A percentile compares a stretch with the other conserved stretches of the same genome.
Evolutionary conservation across 2,329 filamentous ascomycete genomes (phyloP).

Genomic region (Claviceps citrina): DNA sequence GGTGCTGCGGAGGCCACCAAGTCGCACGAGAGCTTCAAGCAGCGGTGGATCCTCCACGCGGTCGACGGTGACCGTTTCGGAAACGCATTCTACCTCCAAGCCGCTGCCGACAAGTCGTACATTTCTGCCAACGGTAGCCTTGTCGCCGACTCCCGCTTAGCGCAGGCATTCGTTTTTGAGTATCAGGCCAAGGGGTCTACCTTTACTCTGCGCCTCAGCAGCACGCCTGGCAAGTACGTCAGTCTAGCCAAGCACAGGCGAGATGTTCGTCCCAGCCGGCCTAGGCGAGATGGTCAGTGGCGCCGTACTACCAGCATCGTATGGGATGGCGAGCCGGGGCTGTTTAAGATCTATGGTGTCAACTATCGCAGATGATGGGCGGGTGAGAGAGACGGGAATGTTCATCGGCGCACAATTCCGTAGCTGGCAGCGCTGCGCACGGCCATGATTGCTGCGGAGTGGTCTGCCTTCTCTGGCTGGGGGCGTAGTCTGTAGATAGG

Average conservation of each 20-base stretch:
- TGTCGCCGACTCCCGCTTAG: not conserved
- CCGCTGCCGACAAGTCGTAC: conserved; percentile 12
- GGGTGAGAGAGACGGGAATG: no score
- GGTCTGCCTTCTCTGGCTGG: no score
- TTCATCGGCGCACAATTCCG: no score
- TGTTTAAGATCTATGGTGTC: conserved; percentile 2
- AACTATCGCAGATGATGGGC: not conserved
- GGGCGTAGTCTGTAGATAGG: no score
- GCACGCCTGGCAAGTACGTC: not conserved
- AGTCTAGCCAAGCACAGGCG: not conserved
- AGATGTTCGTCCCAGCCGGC: not conserved
- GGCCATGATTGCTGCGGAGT: no score
- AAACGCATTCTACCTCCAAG: conserved; percentile 10
- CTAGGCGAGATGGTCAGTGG: not conserved
- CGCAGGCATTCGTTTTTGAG: conserved; percentile 1
- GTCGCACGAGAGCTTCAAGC: conserved; percentile 23
- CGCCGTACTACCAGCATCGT: not conserved
- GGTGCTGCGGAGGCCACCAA: conserved; percentile 1
- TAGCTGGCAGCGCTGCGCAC: no score
- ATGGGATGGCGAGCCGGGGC: not conserved
- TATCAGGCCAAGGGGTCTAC: conserved; percentile 1
- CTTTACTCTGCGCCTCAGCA: conserved; percentile 1
- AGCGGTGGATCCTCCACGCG: conserved; percentile 34
- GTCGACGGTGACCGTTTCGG: conserved; percentile 12
- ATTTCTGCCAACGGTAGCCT: conserved; percentile 5